Evolutionary conservation across 352 stramenopile species (phyloP), one percentile per base, ranked within the genome.

Genomic region (Blastocystis sp.): DNA sequence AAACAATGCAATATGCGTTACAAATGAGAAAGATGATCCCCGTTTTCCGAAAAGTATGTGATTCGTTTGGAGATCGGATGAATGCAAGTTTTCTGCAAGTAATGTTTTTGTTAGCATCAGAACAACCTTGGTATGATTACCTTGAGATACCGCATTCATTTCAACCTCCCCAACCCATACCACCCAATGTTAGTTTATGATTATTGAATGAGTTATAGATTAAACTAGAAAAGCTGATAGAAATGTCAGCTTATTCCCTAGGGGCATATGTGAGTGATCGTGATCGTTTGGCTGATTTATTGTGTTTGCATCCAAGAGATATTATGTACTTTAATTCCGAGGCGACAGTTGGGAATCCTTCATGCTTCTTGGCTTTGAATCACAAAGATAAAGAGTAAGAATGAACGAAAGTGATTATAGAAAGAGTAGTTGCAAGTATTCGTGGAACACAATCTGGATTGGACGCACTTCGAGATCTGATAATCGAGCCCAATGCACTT

Each of bases 351-450:
- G 27, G 53, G 11, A 81, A 81, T 13, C 70, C 70, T 44, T 51
- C 70, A 30, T 81, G 70, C 70, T 81, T 81, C 22, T 40, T 81
- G 42, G 70, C 70, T 1, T 22, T 81, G 15, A 81, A 81, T 81
- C 70, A 81, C 48, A 44, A n/a, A 15, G 37, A 44, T 19, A 81
- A 64, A 24, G 70, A 81, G 70, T 81, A 37, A n/a, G 22, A 2
- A 30, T 81, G 24, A 51, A 24, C 22, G 22, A 7, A 19, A 33
- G 4, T 22, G 37, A 22, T 81, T 60, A 3, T 22, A 19, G 2
- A 24, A 62, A 81, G 70, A 56, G 62, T 81, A 48, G 51, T 81
- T 9, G 53, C 70, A 17, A 44, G 19, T 22, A 81, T 81, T 24
- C 70, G 70, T 64, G 70, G 70, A 48, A 81, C 70, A 15, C 37